Percentiles rank a stretch among this genome's conserved stretches.
phyloP scores from a whole-genome alignment of 83 land plant genomes.

The Larix sibirica region DNA sequence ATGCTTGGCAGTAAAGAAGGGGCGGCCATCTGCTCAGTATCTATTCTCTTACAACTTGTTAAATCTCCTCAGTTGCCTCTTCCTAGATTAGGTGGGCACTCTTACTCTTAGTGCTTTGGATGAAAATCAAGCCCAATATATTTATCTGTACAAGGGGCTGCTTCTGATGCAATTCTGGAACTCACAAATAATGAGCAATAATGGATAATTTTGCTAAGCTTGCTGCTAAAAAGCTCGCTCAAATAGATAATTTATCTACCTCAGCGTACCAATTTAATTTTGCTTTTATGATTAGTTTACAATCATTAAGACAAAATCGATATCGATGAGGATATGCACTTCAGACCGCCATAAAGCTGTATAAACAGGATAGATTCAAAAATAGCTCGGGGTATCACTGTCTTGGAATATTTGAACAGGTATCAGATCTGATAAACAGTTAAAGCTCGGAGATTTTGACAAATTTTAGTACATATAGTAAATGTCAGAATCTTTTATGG shows the following conservation, averaged over 20 bases:
- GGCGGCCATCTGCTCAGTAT: constrained; percentile 1
- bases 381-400: neutral
- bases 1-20: neutral
- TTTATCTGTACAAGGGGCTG: no score
- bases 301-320: neutral
- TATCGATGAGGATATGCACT: neutral
- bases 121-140: neutral
- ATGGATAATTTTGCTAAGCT: neutral
- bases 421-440: neutral
- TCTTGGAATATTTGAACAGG: neutral
- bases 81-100: neutral
- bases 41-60: neutral
- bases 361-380: neutral
- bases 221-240: neutral
- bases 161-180: neutral
- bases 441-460: neutral
- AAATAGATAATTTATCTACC: neutral
- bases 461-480: neutral
- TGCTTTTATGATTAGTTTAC: neutral
- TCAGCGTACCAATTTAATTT: neutral
- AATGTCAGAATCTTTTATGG: neutral
- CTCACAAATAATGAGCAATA: neutral
- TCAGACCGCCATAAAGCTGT: neutral
- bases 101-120: neutral
- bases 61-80: neutral